These are phyloP conservation scores for Begonia loranthoides DNA, from an alignment of 306 rosid species.

Conservation along the genomic window DNA sequence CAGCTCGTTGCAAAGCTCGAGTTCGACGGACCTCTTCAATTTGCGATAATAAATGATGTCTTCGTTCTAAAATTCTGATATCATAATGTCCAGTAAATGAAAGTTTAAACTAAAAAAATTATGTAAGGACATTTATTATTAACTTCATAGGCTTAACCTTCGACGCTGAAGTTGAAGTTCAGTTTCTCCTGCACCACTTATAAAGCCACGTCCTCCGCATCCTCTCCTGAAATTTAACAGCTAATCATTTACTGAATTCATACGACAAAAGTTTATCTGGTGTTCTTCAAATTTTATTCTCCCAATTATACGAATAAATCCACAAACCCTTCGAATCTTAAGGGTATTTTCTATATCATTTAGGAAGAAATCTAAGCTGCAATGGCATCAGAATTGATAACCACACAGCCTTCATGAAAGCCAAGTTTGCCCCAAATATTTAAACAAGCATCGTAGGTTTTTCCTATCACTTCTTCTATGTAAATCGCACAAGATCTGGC, in stretches of 20 bases:
- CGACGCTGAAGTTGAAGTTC: constrained; percentile 93
- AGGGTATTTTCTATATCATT: no score
- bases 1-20: constrained; percentile 73
- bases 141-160: constrained; percentile 35
- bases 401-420: no score
- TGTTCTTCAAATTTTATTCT: no score
- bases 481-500: no score
- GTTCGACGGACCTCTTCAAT: constrained; percentile 84
- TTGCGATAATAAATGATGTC: constrained; percentile 46
- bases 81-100: constrained; percentile 6
- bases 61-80: constrained; percentile 52
- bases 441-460: no score
- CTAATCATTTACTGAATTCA: background rate
- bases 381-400: background rate
- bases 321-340: no score
- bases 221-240: constrained; percentile 58
- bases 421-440: no score
- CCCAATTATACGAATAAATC: no score
- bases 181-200: constrained; percentile 98
- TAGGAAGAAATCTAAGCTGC: no score
- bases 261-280: background rate
- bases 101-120: no score
- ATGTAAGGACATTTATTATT: background rate
- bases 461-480: no score
- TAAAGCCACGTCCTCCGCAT: constrained; percentile 87